These are phyloP conservation scores for Emiliania huxleyi DNA, from an alignment of 78 protist species.

Conservation along the genomic window DNA sequence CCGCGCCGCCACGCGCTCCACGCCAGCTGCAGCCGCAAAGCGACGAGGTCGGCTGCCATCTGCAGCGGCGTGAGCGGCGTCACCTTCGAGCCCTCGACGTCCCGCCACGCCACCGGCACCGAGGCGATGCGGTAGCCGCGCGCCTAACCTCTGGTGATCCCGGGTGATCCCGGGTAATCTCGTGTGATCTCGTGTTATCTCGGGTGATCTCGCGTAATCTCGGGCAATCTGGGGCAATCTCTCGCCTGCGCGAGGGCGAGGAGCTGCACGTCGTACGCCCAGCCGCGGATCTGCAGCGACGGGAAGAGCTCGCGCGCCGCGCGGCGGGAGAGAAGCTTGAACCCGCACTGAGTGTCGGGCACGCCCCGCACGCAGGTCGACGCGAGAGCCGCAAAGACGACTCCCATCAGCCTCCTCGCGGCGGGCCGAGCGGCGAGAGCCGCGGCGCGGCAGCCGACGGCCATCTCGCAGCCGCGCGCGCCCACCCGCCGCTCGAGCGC, in stretches of 20 bases:
- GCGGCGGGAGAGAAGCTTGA: conserved; percentile 66
- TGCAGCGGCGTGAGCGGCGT: no score
- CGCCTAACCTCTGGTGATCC: no score
- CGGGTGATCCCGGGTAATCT: no score
- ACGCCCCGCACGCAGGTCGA: conserved; percentile 48
- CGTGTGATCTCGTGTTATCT: no score
- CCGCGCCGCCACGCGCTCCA: no score
- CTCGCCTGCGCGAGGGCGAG: conserved; percentile 61
- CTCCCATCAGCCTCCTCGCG: conserved; percentile 55
- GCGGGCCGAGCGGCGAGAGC: conserved; percentile 31
- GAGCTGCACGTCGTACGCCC: conserved; percentile 80
- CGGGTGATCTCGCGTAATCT: no score
- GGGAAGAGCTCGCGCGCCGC: conserved; percentile 17
- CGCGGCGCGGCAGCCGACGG: conserved; percentile 53
- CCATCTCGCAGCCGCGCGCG: conserved; percentile 44
- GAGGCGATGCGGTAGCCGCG: conserved; percentile 46
- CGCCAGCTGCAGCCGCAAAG: no score
- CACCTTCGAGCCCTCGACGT: conserved; percentile 76
- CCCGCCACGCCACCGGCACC: conserved; percentile 72
- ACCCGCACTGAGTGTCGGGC: conserved; percentile 72
- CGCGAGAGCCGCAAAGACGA: conserved; percentile 67
- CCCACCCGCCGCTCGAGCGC: conserved; percentile 49
- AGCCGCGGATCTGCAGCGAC: background rate
- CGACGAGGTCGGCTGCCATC: no score
- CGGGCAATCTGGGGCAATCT: no score